Percentiles rank a stretch among this genome's conserved stretches.
These are phyloP conservation scores for Umbelopsis sp. DNA, from an alignment of 192 early-diverging fungal species.

Conservation along the genomic window DNA sequence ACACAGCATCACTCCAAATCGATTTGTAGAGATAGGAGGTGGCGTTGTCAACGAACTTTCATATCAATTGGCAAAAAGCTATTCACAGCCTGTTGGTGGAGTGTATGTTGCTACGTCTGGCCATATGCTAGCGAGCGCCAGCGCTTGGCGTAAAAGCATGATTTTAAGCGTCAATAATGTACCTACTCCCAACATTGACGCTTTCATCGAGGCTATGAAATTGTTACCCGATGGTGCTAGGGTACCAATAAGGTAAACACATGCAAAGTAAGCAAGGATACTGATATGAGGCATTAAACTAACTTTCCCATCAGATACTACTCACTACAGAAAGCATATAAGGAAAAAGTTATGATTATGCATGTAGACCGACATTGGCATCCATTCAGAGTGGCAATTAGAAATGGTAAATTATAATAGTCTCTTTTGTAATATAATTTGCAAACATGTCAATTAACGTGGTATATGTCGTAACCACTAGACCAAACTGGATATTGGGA, in stretches of 20 bases:
- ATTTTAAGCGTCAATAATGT: constrained; percentile 69
- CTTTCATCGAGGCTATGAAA: constrained; percentile 66
- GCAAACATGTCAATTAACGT: neutral
- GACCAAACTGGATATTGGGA: constrained; percentile 82
- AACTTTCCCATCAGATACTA: constrained; percentile 58
- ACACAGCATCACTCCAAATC: constrained; percentile 78
- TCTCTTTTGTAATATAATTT: neutral
- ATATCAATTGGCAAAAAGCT: constrained; percentile 76
- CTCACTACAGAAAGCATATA: constrained; percentile 78
- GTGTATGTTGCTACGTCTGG: constrained; percentile 78
- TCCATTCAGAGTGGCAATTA: constrained; percentile 72
- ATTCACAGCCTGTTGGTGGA: constrained; percentile 72
- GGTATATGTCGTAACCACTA: constrained; percentile 18
- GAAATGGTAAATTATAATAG: constrained; percentile 61
- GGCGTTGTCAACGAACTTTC: constrained; percentile 75
- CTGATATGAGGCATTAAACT: too few relatives aligned
- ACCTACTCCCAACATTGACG: constrained; percentile 65
- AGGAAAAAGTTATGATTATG: constrained; percentile 81
- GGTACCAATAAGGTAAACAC: constrained; percentile 47
- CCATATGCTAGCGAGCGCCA: constrained; percentile 68
- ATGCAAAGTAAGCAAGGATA: neutral
- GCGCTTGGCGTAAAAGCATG: constrained; percentile 69
- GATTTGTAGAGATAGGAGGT: constrained; percentile 86
- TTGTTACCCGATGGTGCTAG: constrained; percentile 66
- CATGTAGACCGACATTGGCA: constrained; percentile 89